Conservation (phyloP, 495 filamentous ascomycete genomes). For the Glutinoglossum americanum region DNA sequence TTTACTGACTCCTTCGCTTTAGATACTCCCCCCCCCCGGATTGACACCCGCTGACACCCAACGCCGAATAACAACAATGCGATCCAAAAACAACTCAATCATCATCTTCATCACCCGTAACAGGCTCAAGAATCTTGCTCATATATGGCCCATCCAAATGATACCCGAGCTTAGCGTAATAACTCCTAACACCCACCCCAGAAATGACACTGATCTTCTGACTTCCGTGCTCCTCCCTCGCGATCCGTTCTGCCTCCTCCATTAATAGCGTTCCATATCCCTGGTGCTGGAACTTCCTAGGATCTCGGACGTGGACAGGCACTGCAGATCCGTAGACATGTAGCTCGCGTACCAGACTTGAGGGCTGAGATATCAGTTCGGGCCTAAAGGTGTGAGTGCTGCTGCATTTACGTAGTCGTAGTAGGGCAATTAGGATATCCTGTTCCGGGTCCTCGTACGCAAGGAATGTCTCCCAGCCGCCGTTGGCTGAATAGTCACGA, state of each 20-base stretch:
- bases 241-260: conserved; percentile 94
- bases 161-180: conserved; percentile 85
- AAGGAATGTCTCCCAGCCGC: conserved; percentile 94
- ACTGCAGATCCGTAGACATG: conserved; percentile 95
- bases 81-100: too few relatives aligned
- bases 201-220: conserved; percentile 88
- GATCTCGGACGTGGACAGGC: conserved; percentile 79
- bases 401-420: conserved; percentile 79
- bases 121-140: conserved; percentile 37
- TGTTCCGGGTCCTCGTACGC: conserved; percentile 98
- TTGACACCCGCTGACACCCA: too few relatives aligned
- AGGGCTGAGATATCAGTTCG: conserved; percentile 67
- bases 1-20: too few relatives aligned
- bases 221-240: conserved; percentile 79
- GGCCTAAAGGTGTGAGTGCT: conserved; percentile 73
- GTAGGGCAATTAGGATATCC: conserved; percentile 83
- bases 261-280: conserved; percentile 90
- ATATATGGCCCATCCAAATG: conserved; percentile 80
- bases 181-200: conserved; percentile 81
- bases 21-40: too few relatives aligned
- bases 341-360: conserved; percentile 79
- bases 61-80: too few relatives aligned
- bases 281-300: conserved; percentile 93
- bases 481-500: conserved; percentile 83
- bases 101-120: conserved; percentile 18